Conservation (phyloP, 1,139 yeast genomes). For the Lodderomyces margitis region DNA sequence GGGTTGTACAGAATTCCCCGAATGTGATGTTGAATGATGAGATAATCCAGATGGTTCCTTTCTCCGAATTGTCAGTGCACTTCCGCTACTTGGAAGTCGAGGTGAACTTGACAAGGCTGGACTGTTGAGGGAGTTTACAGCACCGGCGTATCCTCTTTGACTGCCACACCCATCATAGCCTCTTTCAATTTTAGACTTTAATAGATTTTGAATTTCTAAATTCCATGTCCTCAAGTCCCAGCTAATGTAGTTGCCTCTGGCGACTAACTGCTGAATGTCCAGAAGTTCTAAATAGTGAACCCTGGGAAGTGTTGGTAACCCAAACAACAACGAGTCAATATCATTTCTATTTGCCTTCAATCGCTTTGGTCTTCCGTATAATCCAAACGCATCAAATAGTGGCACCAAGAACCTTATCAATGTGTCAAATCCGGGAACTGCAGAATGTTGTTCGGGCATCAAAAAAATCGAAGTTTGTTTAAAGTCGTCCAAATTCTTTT, state of each 20-base stretch:
- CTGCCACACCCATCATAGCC: conserved; percentile 90
- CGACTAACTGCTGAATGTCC: conserved; percentile 27
- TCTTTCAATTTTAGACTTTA: conserved; percentile 59
- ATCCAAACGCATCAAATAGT: conserved; percentile 75
- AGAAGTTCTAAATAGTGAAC: conserved; percentile 66
- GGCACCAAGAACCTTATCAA: conserved; percentile 86
- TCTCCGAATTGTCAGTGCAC: conserved; percentile 5
- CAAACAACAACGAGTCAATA: conserved; percentile 75
- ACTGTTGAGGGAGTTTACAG: conserved; percentile 46
- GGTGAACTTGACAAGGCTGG: conserved; percentile 19
- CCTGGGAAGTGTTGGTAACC: conserved; percentile 85
- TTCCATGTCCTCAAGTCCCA: conserved; percentile 81
- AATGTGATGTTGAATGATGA: neutral
- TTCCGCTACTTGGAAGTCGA: conserved; percentile 7
- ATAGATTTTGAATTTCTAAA: conserved; percentile 55
- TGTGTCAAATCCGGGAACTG: conserved; percentile 94
- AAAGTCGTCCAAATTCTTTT: conserved; percentile 50
- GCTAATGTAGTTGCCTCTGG: conserved; percentile 23
- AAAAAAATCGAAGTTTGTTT: conserved; percentile 81
- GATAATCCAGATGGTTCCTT: conserved; percentile 7
- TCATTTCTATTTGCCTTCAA: conserved; percentile 87
- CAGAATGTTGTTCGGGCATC: conserved; percentile 93
- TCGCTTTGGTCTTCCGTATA: conserved; percentile 89
- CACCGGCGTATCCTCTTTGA: conserved; percentile 58
- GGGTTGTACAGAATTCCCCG: neutral